phyloP scores from a whole-genome alignment of 1,284 basidiomycete species.

The Trametes hirsuta region DNA sequence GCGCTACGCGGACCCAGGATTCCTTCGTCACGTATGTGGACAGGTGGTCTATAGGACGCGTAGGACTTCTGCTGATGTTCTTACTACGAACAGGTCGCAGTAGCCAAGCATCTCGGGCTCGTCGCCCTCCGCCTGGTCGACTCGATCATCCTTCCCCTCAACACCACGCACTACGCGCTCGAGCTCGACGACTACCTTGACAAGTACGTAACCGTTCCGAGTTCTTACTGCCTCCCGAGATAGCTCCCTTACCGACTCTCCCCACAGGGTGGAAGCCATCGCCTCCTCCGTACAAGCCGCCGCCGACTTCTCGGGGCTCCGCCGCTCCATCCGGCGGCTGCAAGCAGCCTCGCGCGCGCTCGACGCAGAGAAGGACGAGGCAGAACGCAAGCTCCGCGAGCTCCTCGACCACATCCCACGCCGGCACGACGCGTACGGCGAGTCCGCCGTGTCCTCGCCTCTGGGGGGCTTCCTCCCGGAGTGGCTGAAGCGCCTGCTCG shows the following conservation, averaged over 20 bases:
- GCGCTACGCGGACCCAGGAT: slow-evolving; percentile 71
- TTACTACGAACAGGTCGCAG: slow-evolving; percentile 50
- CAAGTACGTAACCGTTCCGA: slow-evolving; percentile 37
- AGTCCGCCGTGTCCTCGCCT: neutral
- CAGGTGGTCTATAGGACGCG: neutral
- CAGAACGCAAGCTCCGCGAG: slow-evolving; percentile 36
- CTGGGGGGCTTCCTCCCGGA: slow-evolving; percentile 15
- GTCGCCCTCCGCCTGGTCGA: slow-evolving; percentile 63
- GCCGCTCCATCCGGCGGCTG: slow-evolving; percentile 52
- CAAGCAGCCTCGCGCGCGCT: slow-evolving; percentile 55
- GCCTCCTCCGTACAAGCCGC: slow-evolving; percentile 20
- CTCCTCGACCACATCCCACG: slow-evolving; percentile 38
- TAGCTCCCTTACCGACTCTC: neutral
- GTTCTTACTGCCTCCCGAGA: neutral
- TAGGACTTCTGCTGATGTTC: neutral
- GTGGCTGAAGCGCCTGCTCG: slow-evolving; percentile 27
- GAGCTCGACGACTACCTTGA: slow-evolving; percentile 53
- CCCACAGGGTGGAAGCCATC: slow-evolving; percentile 36
- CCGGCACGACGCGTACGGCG: neutral
- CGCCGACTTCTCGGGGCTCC: slow-evolving; percentile 38
- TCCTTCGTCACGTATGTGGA: slow-evolving; percentile 60
- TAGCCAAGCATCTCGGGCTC: slow-evolving; percentile 69
- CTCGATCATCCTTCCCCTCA: slow-evolving; percentile 64
- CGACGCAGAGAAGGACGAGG: slow-evolving; percentile 54
- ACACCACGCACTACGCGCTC: slow-evolving; percentile 71